Conservation (phyloP, 805 yeast genomes). For the Ogataea siamensis region DNA sequence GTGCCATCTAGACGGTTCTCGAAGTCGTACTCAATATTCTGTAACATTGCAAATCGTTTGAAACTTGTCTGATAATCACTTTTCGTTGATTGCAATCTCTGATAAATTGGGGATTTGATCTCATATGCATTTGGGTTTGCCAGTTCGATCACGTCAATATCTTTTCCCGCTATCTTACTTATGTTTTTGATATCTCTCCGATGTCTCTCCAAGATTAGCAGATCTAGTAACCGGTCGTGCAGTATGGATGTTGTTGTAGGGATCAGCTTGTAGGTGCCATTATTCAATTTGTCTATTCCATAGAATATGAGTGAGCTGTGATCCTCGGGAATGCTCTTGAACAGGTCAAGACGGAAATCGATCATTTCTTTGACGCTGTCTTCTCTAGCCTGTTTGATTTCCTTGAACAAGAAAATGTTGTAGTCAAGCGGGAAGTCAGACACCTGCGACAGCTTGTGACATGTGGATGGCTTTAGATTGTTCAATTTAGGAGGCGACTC, state of each 20-base stretch:
- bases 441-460: constrained; percentile 23
- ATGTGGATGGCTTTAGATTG: constrained; percentile 15
- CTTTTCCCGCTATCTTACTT: constrained; percentile 22
- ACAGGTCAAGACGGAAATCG: constrained; percentile 23
- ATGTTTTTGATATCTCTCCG: constrained; percentile 32
- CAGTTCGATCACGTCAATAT: constrained; percentile 26
- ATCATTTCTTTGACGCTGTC: constrained; percentile 22
- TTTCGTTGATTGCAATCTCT: constrained; percentile 21
- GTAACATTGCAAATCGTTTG: constrained; percentile 34
- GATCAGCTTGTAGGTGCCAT: constrained; percentile 16
- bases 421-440: constrained; percentile 40
- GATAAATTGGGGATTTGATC: constrained; percentile 34
- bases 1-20: constrained; percentile 29
- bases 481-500: constrained; percentile 12
- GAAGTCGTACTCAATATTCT: constrained; percentile 36
- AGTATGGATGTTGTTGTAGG: constrained; percentile 33
- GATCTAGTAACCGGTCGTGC: constrained; percentile 34
- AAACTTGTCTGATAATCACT: constrained; percentile 29
- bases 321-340: constrained; percentile 26
- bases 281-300: constrained; percentile 19
- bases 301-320: constrained; percentile 22
- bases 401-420: constrained; percentile 37
- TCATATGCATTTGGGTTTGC: constrained; percentile 33
- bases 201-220: constrained; percentile 37
- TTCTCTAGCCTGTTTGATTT: constrained; percentile 27